Evolutionary conservation across 148 eudicot genomes (phyloP).

Genomic region (Rhododendron molle): DNA sequence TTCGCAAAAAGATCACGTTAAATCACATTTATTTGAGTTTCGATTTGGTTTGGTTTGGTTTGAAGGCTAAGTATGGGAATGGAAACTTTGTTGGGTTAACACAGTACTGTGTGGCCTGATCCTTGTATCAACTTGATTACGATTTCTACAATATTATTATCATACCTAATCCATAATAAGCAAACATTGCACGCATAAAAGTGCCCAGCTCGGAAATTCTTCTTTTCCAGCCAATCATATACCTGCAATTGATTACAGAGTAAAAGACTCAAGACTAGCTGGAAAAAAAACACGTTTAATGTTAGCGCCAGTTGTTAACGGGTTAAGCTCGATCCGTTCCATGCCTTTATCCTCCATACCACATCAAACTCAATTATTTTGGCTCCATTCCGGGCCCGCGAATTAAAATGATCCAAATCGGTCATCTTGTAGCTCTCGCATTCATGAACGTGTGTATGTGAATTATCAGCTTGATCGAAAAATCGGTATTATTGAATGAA

Average conservation of each 20-base stretch:
- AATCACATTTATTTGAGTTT: not conserved
- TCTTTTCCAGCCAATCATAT: constrained; percentile 69
- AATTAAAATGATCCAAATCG: no score
- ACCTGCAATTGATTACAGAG: constrained; percentile 31
- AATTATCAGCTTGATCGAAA: no score
- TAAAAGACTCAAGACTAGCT: not conserved
- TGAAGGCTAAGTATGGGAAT: not conserved
- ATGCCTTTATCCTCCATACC: no score
- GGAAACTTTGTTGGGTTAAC: not conserved
- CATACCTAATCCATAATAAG: constrained; percentile 73
- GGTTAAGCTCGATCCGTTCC: no score
- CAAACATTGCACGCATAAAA: constrained; percentile 53
- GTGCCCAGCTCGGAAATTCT: constrained; percentile 60
- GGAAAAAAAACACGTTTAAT: not conserved
- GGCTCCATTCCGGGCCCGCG: no score
- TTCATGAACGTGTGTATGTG: no score
- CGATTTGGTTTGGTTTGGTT: not conserved
- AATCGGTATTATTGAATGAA: no score
- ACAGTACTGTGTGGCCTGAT: not conserved
- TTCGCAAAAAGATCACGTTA: not conserved
- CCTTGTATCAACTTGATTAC: not conserved
- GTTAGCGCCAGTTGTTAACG: no score
- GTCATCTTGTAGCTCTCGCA: no score
- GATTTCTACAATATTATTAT: not conserved
- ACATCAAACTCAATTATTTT: no score